phyloP scores from a whole-genome alignment of 768 basidiomycete genomes.

The Leccinum variicolor region DNA sequence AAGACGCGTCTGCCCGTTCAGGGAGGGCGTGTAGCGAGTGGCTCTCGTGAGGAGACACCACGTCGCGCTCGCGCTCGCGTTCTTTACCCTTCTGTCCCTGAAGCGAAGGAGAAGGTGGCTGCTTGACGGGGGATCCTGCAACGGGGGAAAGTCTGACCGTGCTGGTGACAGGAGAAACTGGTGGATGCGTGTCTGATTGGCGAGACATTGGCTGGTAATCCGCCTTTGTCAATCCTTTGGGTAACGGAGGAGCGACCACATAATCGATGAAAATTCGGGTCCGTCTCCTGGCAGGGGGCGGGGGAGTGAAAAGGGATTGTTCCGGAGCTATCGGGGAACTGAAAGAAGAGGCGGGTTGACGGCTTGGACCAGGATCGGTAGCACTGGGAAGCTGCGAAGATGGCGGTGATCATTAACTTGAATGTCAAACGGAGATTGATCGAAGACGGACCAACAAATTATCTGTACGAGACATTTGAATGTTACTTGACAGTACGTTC shows the following conservation, averaged over 20 bases:
- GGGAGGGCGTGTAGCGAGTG: neutral
- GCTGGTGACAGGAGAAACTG: neutral
- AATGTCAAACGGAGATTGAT: neutral
- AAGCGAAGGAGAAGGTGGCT: neutral
- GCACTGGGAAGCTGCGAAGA: neutral
- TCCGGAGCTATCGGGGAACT: constrained; percentile 10
- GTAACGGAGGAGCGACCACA: constrained; percentile 21
- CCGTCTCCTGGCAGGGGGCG: constrained; percentile 14
- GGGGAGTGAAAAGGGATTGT: constrained; percentile 30
- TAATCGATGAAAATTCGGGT: constrained; percentile 11
- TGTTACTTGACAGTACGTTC: constrained; percentile 1
- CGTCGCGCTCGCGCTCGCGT: constrained; percentile 15
- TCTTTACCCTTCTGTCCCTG: constrained; percentile 21
- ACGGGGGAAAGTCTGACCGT: neutral
- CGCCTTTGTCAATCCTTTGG: constrained; percentile 18
- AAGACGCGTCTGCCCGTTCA: neutral
- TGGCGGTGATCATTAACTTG: constrained; percentile 3
- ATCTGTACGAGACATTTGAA: constrained; percentile 5
- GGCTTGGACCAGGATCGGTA: constrained; percentile 7
- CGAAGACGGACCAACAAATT: constrained; percentile 19
- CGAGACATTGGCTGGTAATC: constrained; percentile 15
- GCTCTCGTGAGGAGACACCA: neutral
- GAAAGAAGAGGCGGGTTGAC: neutral
- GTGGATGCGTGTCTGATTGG: neutral
- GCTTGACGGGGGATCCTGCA: neutral